Percentiles rank a stretch among this genome's conserved stretches.
Conservation (phyloP, 1,284 basidiomycete species). For the Rhodofomes roseus region DNA sequence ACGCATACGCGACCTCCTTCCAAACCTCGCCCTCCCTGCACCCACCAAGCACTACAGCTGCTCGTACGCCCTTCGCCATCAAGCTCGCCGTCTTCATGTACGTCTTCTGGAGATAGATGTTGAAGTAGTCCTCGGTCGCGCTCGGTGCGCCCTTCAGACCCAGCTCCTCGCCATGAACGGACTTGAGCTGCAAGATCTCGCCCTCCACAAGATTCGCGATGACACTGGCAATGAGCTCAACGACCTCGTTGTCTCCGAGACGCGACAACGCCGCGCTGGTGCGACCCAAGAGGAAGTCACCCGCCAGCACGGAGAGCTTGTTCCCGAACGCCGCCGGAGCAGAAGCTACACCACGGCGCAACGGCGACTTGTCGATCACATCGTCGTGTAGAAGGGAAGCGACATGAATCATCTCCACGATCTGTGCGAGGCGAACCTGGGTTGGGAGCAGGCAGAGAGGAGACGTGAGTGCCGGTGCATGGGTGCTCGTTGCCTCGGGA, state of each 20-base stretch:
- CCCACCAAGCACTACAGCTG: conserved; percentile 88
- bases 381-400: conserved; percentile 96
- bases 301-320: conserved; percentile 91
- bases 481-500: conserved; percentile 24
- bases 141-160: conserved; percentile 23
- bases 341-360: conserved; percentile 79
- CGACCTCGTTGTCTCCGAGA: conserved; percentile 85
- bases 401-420: conserved; percentile 98
- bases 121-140: conserved; percentile 62
- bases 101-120: conserved; percentile 88
- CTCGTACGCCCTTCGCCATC: conserved; percentile 92
- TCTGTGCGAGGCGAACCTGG: conserved; percentile 90
- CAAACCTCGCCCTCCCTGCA: conserved; percentile 77
- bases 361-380: conserved; percentile 84
- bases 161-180: conserved; percentile 35
- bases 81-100: conserved; percentile 96
- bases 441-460: conserved; percentile 64
- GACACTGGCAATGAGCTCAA: conserved; percentile 90
- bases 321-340: conserved; percentile 92
- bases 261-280: conserved; percentile 87
- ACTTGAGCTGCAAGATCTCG: conserved; percentile 87
- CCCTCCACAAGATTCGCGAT: conserved; percentile 97
- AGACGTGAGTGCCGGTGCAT: conserved; percentile 30
- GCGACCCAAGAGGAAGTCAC: conserved; percentile 93
- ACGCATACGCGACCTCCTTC: conserved; percentile 93